Percentiles rank a stretch among this genome's conserved stretches.
phyloP scores from a whole-genome alignment of 2,329 filamentous ascomycete species.

The Neocucurbitaria cava region DNA sequence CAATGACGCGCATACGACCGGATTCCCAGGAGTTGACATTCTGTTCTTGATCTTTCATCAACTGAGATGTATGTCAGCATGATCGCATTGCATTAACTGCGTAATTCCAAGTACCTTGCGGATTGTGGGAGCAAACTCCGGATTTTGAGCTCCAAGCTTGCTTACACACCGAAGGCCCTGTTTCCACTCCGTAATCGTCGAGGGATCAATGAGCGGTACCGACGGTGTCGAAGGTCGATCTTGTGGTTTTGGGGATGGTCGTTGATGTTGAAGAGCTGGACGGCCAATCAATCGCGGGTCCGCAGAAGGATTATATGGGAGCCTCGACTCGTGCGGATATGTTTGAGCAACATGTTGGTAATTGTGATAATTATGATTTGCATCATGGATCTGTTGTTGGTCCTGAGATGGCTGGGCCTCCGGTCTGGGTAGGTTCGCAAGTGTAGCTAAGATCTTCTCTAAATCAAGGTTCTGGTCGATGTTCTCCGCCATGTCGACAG shows the following conservation, averaged over 20 bases:
- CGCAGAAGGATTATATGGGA: constrained; percentile 10
- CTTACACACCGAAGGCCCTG: constrained; percentile 55
- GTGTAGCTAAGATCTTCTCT: constrained; percentile 43
- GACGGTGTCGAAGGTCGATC: constrained; percentile 26
- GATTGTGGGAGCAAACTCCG: constrained; percentile 49
- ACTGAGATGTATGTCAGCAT: constrained; percentile 43
- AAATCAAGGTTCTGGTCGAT: constrained; percentile 36
- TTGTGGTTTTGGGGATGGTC: constrained; percentile 21
- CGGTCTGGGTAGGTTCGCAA: constrained; percentile 38
- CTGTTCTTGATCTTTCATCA: constrained; percentile 68
- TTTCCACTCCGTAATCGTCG: constrained; percentile 58
- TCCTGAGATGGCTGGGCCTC: constrained; percentile 18
- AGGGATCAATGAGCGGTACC: constrained; percentile 50
- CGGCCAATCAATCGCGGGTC: constrained; percentile 35
- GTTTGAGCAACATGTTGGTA: constrained; percentile 6
- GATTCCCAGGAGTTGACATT: constrained; percentile 69
- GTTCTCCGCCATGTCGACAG: constrained; percentile 41
- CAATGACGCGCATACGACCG: constrained; percentile 59
- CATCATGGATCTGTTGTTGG: constrained; percentile 14
- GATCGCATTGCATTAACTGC: neutral
- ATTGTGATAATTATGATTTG: constrained; percentile 5
- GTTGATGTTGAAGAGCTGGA: constrained; percentile 19
- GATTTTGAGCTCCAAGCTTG: constrained; percentile 55
- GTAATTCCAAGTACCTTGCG: constrained; percentile 44
- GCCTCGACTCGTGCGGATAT: constrained; percentile 4